Evolutionary conservation across 176 grass and related monocot genomes (phyloP), one percentile per base, ranked within the genome.

Genomic region (Alopecurus myosuroides): DNA sequence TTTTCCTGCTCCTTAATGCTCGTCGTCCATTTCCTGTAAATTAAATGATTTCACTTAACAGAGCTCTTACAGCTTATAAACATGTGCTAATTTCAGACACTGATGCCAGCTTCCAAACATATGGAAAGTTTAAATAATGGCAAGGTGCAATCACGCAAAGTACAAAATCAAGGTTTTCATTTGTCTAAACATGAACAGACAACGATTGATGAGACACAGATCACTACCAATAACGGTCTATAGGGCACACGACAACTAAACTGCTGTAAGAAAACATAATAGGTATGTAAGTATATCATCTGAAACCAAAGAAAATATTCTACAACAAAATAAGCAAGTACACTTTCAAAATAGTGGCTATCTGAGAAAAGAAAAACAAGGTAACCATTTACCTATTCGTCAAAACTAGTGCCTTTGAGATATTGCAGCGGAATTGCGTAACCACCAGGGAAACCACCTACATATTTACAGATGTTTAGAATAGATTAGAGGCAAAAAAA

Each of bases 401-500:
- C 55, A 99, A 85, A 74, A 88, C 97, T 79, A 99, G 91, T 50
- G 91, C 89, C 91, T 99, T 96, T 12, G 93, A 99, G 69, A 99
- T 92, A 74, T 96, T 95, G 91, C 89, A 92, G 64, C 89, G 93
- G 56, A 99, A 99, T 80, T 94, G 92, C 77, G 93, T 94, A 64
- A 88, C 91, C 84, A 96, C 93, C 87, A 99, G 89, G 1, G 97
- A 99, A 46, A 99, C 93, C 70, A 96, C 97, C 97, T 99, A 90
- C 3, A 86, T 22, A 88, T 79, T 79, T 34, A 64, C 58, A 76
- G 17, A 61, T 74, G 73, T 50, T 79, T 8, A 88, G 50, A 70
- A 51, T 56, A 17, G 49, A 9, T 14, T 61, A 12, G 11, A 85
- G 39, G n/a, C 65, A 83, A 84, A 70, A 33, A 77, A 57, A 69